phyloP scores from a whole-genome alignment of 108 stramenopile species.

The Epithemia pelagica region DNA sequence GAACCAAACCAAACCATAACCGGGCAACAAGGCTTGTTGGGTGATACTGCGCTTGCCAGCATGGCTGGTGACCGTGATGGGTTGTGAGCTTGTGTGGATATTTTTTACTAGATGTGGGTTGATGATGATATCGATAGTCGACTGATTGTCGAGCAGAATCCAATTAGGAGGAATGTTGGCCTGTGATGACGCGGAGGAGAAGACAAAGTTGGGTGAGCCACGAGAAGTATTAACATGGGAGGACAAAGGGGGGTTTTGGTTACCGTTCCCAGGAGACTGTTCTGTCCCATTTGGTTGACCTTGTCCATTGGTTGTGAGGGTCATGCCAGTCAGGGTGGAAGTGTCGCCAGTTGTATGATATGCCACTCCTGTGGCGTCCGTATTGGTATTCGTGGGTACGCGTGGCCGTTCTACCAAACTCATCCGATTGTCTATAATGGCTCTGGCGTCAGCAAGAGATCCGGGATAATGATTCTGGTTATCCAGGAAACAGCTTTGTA shows the following conservation, averaged over 20 bases:
- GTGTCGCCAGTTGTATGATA: background rate
- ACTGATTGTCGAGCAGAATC: slow-evolving; percentile 38
- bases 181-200: too few relatives aligned
- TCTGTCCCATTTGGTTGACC: background rate
- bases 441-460: background rate
- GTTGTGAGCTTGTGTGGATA: background rate
- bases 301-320: background rate
- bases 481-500: background rate
- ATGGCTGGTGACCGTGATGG: slow-evolving; percentile 18
- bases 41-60: slow-evolving; percentile 13
- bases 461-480: background rate
- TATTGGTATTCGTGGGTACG: background rate
- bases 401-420: background rate
- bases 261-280: background rate
- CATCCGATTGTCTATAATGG: background rate
- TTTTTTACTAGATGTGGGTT: slow-evolving; percentile 18
- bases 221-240: too few relatives aligned
- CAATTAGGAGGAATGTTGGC: background rate
- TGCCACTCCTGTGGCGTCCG: background rate
- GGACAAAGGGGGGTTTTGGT: background rate
- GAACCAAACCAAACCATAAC: slow-evolving; percentile 38
- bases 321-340: background rate
- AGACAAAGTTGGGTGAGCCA: too few relatives aligned
- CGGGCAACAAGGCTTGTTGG: slow-evolving; percentile 13
- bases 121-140: slow-evolving; percentile 32